A percentile compares a stretch with the other conserved stretches of the same genome.
Evolutionary conservation across 2,329 filamentous ascomycete species (phyloP).

Genomic region (Coniochaeta sp.): DNA sequence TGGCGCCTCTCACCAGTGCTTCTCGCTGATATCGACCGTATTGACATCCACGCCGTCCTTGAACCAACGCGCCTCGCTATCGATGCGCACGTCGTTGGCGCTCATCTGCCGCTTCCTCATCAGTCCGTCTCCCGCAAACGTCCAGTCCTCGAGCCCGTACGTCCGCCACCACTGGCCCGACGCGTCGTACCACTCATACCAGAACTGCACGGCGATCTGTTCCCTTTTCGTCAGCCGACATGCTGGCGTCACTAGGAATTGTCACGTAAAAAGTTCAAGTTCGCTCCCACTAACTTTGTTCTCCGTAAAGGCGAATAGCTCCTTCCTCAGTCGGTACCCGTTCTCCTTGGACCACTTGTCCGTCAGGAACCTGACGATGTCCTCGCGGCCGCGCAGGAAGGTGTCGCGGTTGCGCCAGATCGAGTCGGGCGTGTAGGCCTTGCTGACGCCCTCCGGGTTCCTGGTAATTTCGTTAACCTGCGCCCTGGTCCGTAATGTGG

Average conservation of each 20-base stretch:
- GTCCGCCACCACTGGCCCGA: conserved; percentile 77
- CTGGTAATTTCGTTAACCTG: conserved; percentile 26
- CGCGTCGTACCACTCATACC: conserved; percentile 74
- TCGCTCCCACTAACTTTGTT: conserved; percentile 39
- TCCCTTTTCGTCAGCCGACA: not conserved
- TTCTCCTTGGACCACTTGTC: conserved; percentile 69
- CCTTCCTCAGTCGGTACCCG: conserved; percentile 70
- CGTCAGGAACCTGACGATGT: conserved; percentile 60
- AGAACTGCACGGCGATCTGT: conserved; percentile 79
- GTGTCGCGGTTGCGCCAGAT: conserved; percentile 73
- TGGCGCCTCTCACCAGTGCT: conserved; percentile 50
- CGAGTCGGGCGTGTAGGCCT: conserved; percentile 67
- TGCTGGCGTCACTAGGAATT: not conserved
- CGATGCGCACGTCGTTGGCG: conserved; percentile 62
- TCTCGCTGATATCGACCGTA: conserved; percentile 55
- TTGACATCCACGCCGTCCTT: conserved; percentile 63
- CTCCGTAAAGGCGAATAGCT: conserved; percentile 70
- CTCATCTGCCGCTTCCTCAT: conserved; percentile 75
- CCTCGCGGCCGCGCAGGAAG: conserved; percentile 63
- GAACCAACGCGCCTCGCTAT: conserved; percentile 60
- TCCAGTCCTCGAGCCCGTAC: conserved; percentile 79
- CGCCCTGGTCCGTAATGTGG: not conserved
- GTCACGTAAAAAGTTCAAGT: too few relatives aligned
- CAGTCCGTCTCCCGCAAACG: conserved; percentile 59
- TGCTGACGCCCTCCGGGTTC: conserved; percentile 56